Conservation (phyloP, 805 yeast species). For the Metschnikowia sp. region DNA sequence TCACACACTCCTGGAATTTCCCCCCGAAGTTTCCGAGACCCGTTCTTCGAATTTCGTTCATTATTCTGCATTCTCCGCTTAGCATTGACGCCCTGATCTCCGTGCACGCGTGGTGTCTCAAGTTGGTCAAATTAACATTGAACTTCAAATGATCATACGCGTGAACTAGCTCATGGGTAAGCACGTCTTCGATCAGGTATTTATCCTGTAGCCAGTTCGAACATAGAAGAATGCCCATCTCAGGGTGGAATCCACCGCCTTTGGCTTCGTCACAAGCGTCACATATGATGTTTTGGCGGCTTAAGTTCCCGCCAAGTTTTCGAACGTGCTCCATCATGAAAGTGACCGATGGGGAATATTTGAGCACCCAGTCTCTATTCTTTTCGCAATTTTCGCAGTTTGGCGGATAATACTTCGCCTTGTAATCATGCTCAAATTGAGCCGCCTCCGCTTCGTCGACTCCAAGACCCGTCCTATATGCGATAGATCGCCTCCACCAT, state of each 20-base stretch:
- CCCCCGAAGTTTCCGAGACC: conserved; percentile 54
- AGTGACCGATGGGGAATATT: conserved; percentile 77
- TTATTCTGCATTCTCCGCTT: conserved; percentile 91
- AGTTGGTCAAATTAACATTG: conserved; percentile 77
- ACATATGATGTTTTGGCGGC: conserved; percentile 60
- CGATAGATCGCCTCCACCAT: conserved; percentile 77
- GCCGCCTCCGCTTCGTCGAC: conserved; percentile 47
- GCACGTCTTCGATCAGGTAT: conserved; percentile 84
- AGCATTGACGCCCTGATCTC: conserved; percentile 91
- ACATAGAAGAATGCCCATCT: conserved; percentile 80
- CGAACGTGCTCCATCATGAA: conserved; percentile 84
- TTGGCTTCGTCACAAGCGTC: conserved; percentile 76
- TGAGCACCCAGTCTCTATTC: conserved; percentile 74
- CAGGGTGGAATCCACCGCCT: conserved; percentile 93
- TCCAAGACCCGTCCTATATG: conserved; percentile 70
- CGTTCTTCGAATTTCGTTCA: conserved; percentile 71
- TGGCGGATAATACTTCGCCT: conserved; percentile 36
- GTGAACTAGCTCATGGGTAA: conserved; percentile 91
- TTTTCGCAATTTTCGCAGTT: conserved; percentile 72
- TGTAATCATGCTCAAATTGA: conserved; percentile 58
- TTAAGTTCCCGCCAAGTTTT: conserved; percentile 53
- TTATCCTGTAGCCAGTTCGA: conserved; percentile 73
- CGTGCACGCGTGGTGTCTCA: conserved; percentile 94
- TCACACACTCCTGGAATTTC: conserved; percentile 90
- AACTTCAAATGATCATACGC: conserved; percentile 89